phyloP scores from a whole-genome alignment of 805 yeast species.

The Candida peoriensis region DNA sequence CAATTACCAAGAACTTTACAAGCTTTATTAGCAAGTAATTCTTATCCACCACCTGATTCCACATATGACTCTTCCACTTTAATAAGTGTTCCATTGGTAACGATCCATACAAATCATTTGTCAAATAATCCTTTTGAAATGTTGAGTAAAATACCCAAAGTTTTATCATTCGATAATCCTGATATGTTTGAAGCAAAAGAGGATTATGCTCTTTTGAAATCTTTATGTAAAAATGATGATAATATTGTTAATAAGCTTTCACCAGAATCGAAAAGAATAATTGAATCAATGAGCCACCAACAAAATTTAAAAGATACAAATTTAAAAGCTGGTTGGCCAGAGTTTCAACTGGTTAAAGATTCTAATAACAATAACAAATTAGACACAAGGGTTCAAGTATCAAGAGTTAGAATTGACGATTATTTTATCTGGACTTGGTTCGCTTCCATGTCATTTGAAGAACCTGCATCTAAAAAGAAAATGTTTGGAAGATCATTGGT shows the following conservation, averaged over 20 bases:
- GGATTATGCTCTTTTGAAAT: constrained; percentile 69
- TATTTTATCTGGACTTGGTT: constrained; percentile 92
- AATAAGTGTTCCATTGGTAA: constrained; percentile 58
- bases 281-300: constrained; percentile 36
- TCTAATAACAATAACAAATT: constrained; percentile 15
- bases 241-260: constrained; percentile 63
- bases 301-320: constrained; percentile 28
- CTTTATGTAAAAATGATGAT: constrained; percentile 54
- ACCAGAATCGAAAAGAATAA: constrained; percentile 61
- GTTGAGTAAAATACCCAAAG: constrained; percentile 49
- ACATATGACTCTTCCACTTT: constrained; percentile 32
- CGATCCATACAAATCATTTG: constrained; percentile 36
- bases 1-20: constrained; percentile 65
- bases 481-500: constrained; percentile 79
- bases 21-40: constrained; percentile 53
- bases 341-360: constrained; percentile 24
- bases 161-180: constrained; percentile 65
- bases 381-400: constrained; percentile 32
- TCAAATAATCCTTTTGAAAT: constrained; percentile 53
- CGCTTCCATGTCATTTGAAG: constrained; percentile 69
- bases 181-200: constrained; percentile 69
- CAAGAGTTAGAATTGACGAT: constrained; percentile 73
- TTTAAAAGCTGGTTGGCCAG: constrained; percentile 38
- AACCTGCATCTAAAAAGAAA: constrained; percentile 56
- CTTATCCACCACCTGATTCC: constrained; percentile 67